These are phyloP conservation scores for Gossypium australe DNA, from an alignment of 345 rosid genomes.

Conservation along the genomic window DNA sequence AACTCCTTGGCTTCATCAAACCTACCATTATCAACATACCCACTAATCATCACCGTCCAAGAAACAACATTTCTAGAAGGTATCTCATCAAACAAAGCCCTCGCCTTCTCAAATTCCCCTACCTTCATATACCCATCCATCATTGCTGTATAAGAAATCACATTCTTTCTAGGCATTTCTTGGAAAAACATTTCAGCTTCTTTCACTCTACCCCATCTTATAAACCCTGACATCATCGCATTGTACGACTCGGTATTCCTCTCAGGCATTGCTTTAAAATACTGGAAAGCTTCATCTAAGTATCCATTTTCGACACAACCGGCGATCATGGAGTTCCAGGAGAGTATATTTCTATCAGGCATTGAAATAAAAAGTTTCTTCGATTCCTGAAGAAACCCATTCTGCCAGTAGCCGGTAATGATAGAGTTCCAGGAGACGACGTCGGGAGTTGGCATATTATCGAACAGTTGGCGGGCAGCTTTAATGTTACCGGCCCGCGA, in stretches of 20 bases:
- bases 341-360: constrained; percentile 21
- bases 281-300: constrained; percentile 26
- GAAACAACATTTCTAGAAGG: constrained; percentile 22
- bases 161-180: constrained; percentile 33
- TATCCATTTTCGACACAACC: constrained; percentile 26
- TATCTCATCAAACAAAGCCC: constrained; percentile 29
- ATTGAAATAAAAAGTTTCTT: constrained; percentile 28
- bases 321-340: constrained; percentile 42
- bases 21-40: constrained; percentile 31
- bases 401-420: constrained; percentile 31
- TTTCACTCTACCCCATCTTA: constrained; percentile 22
- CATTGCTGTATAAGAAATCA: constrained; percentile 45
- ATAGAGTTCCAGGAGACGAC: constrained; percentile 39
- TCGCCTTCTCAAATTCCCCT: constrained; percentile 34
- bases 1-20: constrained; percentile 27
- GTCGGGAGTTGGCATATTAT: constrained; percentile 29
- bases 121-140: constrained; percentile 37
- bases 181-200: constrained; percentile 31
- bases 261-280: constrained; percentile 34
- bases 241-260: constrained; percentile 33
- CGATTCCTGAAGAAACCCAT: constrained; percentile 32
- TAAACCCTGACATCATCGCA: constrained; percentile 35
- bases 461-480: constrained; percentile 35
- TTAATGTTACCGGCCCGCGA: constrained; percentile 26
- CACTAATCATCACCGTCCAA: constrained; percentile 37